A percentile compares a stretch with the other conserved stretches of the same genome.
These are phyloP conservation scores for Aspergillus campestris DNA, from an alignment of 495 filamentous ascomycete genomes.

Conservation along the genomic window DNA sequence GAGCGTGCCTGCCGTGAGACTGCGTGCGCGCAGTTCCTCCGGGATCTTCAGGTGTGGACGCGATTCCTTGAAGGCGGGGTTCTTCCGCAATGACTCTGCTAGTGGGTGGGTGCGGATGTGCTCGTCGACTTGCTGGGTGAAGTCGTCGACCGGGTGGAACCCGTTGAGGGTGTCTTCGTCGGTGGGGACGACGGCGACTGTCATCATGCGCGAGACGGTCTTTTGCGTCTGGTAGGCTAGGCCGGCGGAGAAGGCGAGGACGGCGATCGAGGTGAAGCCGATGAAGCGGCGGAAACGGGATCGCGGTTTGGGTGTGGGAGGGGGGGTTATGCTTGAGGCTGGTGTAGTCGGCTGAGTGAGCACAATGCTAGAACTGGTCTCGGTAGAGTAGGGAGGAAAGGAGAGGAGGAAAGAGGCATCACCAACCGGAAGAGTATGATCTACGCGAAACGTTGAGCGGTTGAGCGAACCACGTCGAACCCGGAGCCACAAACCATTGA, in stretches of 20 bases:
- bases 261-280: conserved; percentile 32
- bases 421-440: too few species aligned
- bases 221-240: conserved; percentile 17
- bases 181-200: conserved; percentile 37
- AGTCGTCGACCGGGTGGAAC: conserved; percentile 55
- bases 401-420: too few species aligned
- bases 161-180: conserved; percentile 65
- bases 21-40: conserved; percentile 52
- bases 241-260: conserved; percentile 29
- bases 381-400: too few species aligned
- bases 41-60: conserved; percentile 86
- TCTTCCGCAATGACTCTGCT: conserved; percentile 51
- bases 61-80: conserved; percentile 62
- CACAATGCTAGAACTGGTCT: too few species aligned
- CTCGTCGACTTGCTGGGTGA: conserved; percentile 55
- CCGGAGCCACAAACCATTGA: too few species aligned
- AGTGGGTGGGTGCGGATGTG: conserved; percentile 71
- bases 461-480: too few species aligned
- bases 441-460: too few species aligned
- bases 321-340: background rate
- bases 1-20: conserved; percentile 75
- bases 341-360: too few species aligned
- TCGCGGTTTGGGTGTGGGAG: conserved; percentile 12
- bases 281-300: conserved; percentile 30
- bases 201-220: conserved; percentile 32